Evolutionary conservation across 2,329 filamentous ascomycete genomes (phyloP), one percentile per base, ranked within the genome.

Genomic region (Exserohilum rostratum): DNA sequence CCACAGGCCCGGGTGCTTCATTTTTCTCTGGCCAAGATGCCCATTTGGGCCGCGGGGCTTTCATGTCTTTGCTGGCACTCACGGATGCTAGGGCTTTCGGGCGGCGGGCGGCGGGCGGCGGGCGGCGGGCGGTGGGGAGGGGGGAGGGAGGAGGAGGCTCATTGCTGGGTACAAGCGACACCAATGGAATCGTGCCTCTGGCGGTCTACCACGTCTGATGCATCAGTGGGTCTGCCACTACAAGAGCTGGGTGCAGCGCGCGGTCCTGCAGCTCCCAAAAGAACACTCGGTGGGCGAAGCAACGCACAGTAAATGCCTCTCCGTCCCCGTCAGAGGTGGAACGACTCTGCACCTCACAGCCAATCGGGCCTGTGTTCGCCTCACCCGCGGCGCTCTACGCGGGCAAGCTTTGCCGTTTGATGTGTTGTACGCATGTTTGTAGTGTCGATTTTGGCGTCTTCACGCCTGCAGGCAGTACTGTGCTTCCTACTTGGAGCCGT

Each of bases 121-220:
- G n/a, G n/a, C n/a, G n/a, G n/a, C n/a, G n/a, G n/a, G n/a, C n/a
- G n/a, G n/a, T n/a, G n/a, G n/a, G n/a, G 22, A 25, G 22, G 22
- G 22, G 7, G 7, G 22, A 25, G 22, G 22, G 7, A 7, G 34
- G 40, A 42, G 35, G 39, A 44, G 50, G 43, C 46, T 54, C 46
- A 17, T 18, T 51, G 44, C 40, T 25, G n/a, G 45, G 35, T 46
- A 38, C 22, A 40, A 40, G 48, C 40, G 34, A 46, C 44, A 43
- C 52, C 50, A 44, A 30, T 45, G 34, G 47, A 46, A 25, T 15
- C 33, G 40, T 25, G 34, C 47, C 52, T 55, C 31, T 47, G 39
- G 51, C 51, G 39, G 51, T 54, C 51, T 50, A 54, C 51, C 51
- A 54, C 51, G 51, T 54, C 51, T 38, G 51, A 54, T 50, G 39